A percentile compares a stretch with the other conserved stretches of the same genome.
These are phyloP conservation scores for Dionaea muscipula DNA, from an alignment of 179 eudicot genomes.

Conservation along the genomic window DNA sequence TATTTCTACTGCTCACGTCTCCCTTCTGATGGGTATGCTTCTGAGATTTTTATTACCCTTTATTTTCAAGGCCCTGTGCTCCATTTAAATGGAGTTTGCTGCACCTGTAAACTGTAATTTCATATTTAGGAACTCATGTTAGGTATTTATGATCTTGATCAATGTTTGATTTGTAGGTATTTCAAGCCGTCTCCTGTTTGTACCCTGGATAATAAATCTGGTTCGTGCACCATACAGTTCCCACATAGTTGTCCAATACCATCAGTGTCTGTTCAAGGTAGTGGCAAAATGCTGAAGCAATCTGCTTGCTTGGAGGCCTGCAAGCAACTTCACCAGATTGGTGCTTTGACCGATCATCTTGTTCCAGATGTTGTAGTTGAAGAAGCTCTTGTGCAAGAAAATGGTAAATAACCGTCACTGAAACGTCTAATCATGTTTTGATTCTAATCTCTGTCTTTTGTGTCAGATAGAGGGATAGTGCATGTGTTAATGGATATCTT, in stretches of 20 bases:
- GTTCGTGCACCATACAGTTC: slow-evolving; percentile 46
- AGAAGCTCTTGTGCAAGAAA: slow-evolving; percentile 36
- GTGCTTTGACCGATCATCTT: slow-evolving; percentile 70
- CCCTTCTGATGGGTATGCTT: slow-evolving; percentile 80
- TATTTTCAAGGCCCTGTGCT: not conserved
- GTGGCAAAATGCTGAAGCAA: slow-evolving; percentile 46
- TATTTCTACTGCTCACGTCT: slow-evolving; percentile 82
- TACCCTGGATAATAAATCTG: slow-evolving; percentile 30
- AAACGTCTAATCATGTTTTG: no score
- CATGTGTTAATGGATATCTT: no score
- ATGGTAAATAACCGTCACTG: slow-evolving; percentile 25
- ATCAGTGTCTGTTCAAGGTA: slow-evolving; percentile 37
- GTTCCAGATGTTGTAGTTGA: slow-evolving; percentile 79
- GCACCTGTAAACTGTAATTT: no score
- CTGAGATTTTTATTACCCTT: not conserved
- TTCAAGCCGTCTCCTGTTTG: slow-evolving; percentile 60
- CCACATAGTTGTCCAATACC: slow-evolving; percentile 64
- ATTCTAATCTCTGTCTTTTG: no score
- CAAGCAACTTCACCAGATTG: slow-evolving; percentile 55
- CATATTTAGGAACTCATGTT: no score
- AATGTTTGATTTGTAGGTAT: slow-evolving; percentile 32
- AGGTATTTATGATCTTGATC: not conserved
- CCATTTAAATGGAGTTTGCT: not conserved
- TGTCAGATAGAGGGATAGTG: no score
- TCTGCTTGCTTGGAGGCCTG: slow-evolving; percentile 86